A percentile compares a stretch with the other conserved stretches of the same genome.
Conservation (phyloP, 164 flowering plant genomes). For the Vitis amurensis region DNA sequence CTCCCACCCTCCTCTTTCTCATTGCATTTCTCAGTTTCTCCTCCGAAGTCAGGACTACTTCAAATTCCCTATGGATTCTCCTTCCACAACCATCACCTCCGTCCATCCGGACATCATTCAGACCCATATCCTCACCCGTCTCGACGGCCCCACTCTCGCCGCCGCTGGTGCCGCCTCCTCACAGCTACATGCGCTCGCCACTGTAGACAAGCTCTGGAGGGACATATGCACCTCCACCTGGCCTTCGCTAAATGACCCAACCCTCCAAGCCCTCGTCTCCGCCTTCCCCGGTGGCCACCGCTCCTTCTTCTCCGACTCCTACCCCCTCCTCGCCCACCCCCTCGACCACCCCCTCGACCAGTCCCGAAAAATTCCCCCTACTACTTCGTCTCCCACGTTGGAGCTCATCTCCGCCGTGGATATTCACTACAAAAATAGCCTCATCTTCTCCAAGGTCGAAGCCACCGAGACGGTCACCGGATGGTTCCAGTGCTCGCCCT, state of each 20-base stretch:
- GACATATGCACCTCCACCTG: conserved; percentile 51
- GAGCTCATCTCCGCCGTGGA: conserved; percentile 81
- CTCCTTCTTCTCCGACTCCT: conserved; percentile 72
- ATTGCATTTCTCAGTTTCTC: no score
- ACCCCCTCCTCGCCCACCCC: conserved; percentile 32
- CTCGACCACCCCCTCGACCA: conserved; percentile 1
- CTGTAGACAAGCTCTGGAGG: conserved; percentile 56
- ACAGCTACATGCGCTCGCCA: conserved; percentile 38
- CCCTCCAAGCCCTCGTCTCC: conserved; percentile 38
- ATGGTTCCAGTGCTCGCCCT: conserved; percentile 61
- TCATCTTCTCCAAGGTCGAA: conserved; percentile 48
- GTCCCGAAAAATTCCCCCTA: neutral
- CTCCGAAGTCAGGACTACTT: no score
- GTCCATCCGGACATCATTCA: conserved; percentile 58
- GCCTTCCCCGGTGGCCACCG: conserved; percentile 58
- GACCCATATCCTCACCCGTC: conserved; percentile 62
- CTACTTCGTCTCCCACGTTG: neutral
- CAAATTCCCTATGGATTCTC: no score
- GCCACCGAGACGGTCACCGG: conserved; percentile 37
- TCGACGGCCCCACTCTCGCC: conserved; percentile 70
- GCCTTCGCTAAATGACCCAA: conserved; percentile 61
- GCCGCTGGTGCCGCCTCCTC: conserved; percentile 54
- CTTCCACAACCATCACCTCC: conserved; percentile 6
- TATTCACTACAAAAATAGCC: conserved; percentile 37
- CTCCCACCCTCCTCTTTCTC: no score